Evolutionary conservation across 306 rosid species (phyloP).

Genomic region (Cucumis cinereus): DNA sequence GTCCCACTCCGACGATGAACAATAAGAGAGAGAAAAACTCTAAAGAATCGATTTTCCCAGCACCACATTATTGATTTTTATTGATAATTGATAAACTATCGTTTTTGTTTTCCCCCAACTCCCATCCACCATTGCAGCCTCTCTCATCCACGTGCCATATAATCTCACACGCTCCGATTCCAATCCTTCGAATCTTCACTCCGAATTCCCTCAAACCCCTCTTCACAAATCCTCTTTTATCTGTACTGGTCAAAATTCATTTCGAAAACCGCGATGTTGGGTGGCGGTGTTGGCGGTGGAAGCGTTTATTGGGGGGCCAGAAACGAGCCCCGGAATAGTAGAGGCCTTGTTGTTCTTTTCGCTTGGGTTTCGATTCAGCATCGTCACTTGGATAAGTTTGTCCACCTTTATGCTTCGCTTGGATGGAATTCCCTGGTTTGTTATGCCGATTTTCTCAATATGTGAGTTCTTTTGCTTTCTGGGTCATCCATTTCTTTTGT

Average conservation of each 20-base stretch:
- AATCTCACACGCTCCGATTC: neutral
- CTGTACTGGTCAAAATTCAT: neutral
- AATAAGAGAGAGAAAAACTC: neutral
- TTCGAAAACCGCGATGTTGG: conserved; percentile 27
- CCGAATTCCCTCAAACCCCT: neutral
- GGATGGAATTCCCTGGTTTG: conserved; percentile 85
- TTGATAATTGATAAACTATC: neutral
- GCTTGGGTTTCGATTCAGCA: conserved; percentile 82
- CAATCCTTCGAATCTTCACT: neutral
- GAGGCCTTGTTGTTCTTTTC: conserved; percentile 71
- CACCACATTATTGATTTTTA: neutral
- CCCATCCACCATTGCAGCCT: neutral
- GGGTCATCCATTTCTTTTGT: neutral
- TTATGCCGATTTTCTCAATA: conserved; percentile 65
- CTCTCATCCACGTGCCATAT: neutral
- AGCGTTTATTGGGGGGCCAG: conserved; percentile 58
- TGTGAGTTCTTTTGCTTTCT: conserved; percentile 27
- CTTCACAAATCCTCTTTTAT: neutral
- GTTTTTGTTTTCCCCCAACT: neutral
- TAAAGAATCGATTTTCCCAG: neutral
- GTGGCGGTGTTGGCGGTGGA: conserved; percentile 21
- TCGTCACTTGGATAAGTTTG: conserved; percentile 30
- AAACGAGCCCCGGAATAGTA: conserved; percentile 36
- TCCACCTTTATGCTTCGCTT: conserved; percentile 59
- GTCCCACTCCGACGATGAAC: neutral